Conservation (phyloP, 139 green algal genomes). For the Volvox reticuliferus region DNA sequence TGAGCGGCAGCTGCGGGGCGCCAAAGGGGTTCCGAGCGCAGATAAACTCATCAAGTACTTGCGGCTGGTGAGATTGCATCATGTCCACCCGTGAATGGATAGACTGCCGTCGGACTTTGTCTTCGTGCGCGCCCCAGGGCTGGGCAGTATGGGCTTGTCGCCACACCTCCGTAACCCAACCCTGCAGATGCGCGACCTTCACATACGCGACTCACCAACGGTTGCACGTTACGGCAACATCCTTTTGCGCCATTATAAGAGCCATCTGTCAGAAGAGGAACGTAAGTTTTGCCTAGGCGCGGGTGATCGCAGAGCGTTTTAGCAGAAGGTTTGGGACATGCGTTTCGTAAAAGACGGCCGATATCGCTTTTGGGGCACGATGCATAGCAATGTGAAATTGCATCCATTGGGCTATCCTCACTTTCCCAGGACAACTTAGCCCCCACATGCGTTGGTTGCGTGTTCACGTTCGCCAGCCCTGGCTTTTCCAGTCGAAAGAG, state of each 20-base stretch:
- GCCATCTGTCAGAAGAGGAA: conserved; percentile 64
- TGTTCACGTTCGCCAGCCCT: too few relatives aligned
- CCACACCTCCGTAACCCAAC: not conserved
- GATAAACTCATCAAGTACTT: conserved; percentile 52
- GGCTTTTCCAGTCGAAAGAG: too few relatives aligned
- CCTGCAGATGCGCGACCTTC: conserved; percentile 69
- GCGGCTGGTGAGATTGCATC: conserved; percentile 37
- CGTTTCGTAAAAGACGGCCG: too few relatives aligned
- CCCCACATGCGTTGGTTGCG: too few relatives aligned
- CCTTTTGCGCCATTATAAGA: conserved; percentile 65
- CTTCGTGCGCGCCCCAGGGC: too few relatives aligned
- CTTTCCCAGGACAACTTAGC: too few relatives aligned
- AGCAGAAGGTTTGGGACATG: too few relatives aligned
- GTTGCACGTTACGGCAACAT: conserved; percentile 72
- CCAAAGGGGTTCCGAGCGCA: conserved; percentile 10
- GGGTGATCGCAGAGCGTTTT: not conserved
- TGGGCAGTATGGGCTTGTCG: not conserved
- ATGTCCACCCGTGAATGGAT: not conserved
- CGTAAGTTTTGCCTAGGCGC: conserved; percentile 36
- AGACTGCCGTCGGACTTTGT: too few relatives aligned
- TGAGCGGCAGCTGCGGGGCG: conserved; percentile 41
- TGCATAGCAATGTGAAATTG: too few relatives aligned
- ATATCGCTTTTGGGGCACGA: too few relatives aligned
- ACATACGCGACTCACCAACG: conserved; percentile 66
- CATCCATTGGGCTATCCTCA: too few relatives aligned